Evolutionary conservation across 2,329 filamentous ascomycete genomes (phyloP), one percentile per base, ranked within the genome.

Genomic region (Colletotrichum camelliae): DNA sequence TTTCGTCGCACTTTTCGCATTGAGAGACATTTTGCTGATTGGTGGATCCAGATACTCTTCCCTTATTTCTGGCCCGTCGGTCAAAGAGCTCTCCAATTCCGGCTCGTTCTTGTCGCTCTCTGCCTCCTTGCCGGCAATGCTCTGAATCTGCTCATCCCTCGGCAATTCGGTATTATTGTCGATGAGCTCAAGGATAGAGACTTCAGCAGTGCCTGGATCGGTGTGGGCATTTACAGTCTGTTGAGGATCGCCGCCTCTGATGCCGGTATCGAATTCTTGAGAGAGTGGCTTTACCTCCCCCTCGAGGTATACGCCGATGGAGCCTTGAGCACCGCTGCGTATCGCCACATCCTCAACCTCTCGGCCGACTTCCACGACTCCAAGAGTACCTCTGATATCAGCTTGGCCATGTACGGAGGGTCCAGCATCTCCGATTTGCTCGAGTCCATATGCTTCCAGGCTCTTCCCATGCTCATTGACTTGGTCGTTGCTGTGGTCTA

Each of bases 11-110:
- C 4, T n/a, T 16, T 16, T 33, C n/a, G 12, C 12, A 10, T 31
- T 24, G 57, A n/a, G 31, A 77, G 39, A 39, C 24, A 29, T 69
- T 29, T 24, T 27, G 4, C 66, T 76, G 24, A 76, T 27, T 35
- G 8, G 55, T 27, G 2, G 3, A 27, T n/a, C 16, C 72, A 93
- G 91, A 85, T 96, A 43, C 93, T 98, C 82, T 87, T 96, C 33
- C 95, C 94, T 0, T 94, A 95, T 80, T 87, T 98, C 24, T 96
- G 94, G 91, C 95, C 96, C 1, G 89, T 91, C 67, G 89, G 92
- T 57, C 91, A 94, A 80, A 89, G 87, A 69, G 83, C 85, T 16
- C 89, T 97, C 21, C 94, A 97, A 81, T 82, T 94, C 21, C 92
- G 93, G 70, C 90, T 94, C 24, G 85, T 90, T 13, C 87, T 94